Evolutionary conservation across 2,329 filamentous ascomycete genomes (phyloP).

Genomic region (Monosporascus sp.): DNA sequence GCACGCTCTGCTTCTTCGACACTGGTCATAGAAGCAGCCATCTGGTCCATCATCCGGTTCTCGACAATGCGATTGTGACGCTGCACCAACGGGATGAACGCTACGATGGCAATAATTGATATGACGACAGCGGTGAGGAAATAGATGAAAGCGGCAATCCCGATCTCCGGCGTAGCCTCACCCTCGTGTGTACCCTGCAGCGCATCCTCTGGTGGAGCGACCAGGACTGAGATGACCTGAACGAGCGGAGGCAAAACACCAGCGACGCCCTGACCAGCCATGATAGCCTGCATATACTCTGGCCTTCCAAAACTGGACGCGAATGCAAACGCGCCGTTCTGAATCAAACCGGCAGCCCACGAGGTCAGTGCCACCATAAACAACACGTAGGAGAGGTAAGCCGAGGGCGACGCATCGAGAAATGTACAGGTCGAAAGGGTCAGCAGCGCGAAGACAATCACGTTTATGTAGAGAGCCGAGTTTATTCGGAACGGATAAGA

Average conservation of each 20-base stretch:
- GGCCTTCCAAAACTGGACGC: conserved; percentile 77
- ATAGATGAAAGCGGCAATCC: conserved; percentile 78
- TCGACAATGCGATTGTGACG: conserved; percentile 52
- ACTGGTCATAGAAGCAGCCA: conserved; percentile 45
- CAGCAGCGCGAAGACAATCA: conserved; percentile 69
- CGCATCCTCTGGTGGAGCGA: conserved; percentile 40
- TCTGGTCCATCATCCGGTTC: conserved; percentile 40
- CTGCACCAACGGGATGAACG: conserved; percentile 68
- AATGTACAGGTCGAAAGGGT: conserved; percentile 73
- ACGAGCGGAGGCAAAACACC: conserved; percentile 80
- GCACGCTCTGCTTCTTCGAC: conserved; percentile 49
- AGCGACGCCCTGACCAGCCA: conserved; percentile 89
- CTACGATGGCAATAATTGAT: conserved; percentile 62
- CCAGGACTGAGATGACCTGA: conserved; percentile 78
- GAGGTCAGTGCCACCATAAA: conserved; percentile 75
- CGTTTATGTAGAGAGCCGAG: conserved; percentile 69
- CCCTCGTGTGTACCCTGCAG: conserved; percentile 27
- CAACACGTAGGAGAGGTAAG: conserved; percentile 79
- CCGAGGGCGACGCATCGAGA: conserved; percentile 52
- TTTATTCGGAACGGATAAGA: conserved; percentile 87
- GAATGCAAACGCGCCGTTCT: conserved; percentile 93
- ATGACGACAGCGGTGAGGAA: conserved; percentile 83
- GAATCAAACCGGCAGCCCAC: conserved; percentile 75
- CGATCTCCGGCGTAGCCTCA: conserved; percentile 26
- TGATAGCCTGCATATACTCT: conserved; percentile 93